Base-by-base conservation (phyloP, 306 rosid species). In the Fagus sylvatica region DNA sequence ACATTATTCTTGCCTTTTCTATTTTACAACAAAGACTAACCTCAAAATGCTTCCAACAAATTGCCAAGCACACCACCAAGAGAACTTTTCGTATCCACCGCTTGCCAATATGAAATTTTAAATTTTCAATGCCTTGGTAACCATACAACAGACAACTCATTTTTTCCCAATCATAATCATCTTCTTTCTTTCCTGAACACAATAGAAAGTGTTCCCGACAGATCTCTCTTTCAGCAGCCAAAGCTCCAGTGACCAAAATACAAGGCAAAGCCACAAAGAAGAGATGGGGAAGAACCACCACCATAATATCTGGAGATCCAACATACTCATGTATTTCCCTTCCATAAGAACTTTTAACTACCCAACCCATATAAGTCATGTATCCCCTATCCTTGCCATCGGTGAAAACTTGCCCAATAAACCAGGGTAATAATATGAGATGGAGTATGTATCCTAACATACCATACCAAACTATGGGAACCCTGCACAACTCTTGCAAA, bases 321-420 rank as follows among this genome's bases (percentile, higher is more conserved):
- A 88, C 67, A 74, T 87, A 92, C 70, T 86, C 89, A 78, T 79
- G 90, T 59, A 78, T 88, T 78, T 84, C 77, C 36, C 59, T 79
- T 74, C 77, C 90, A 79, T 77, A 43, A 53, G 83, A 77, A 83
- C 85, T 79, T 82, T 81, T 81, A 42, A 93, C 76, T 15, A 73
- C 90, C 99, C 99, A 95, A 16, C 99, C 99, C 87, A 72, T 82
- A 74, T 87, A 95, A 69, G 99, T 95, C 97, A 95, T 91, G 92
- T 88, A 90, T 71, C 86, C 97, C 80, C 77, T 78, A 49, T 70
- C 80, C 40, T 84, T 56, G 15, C 85, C 96, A 40, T 89, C 91
- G 0, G 91, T 87, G 82, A 91, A 86, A 80, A 95, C 89, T 79
- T 83, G 80, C 70, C 98, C 99, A 51, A 73, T 56, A 77, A 89